These are phyloP conservation scores for Turnera subulata DNA, from an alignment of 345 rosid species.

Conservation along the genomic window DNA sequence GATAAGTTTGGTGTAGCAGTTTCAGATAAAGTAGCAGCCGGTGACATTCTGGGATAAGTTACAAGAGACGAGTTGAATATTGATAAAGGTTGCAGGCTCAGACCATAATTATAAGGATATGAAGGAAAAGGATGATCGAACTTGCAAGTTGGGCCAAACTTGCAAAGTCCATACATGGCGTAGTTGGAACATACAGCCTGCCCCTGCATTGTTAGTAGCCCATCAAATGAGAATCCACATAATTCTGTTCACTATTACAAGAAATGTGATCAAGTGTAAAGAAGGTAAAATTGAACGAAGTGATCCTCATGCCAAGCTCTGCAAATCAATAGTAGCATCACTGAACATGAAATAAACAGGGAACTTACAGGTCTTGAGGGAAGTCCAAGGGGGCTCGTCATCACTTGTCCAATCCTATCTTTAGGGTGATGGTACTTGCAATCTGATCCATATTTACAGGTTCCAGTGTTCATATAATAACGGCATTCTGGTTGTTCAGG, in stretches of 20 bases:
- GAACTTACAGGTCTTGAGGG: slow-evolving; percentile 69
- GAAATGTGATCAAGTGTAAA: too few species aligned
- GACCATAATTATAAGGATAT: slow-evolving; percentile 38
- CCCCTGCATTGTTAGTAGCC: slow-evolving; percentile 69
- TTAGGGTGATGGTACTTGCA: slow-evolving; percentile 86
- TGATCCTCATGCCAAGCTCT: not conserved
- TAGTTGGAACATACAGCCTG: slow-evolving; percentile 64
- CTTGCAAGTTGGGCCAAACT: slow-evolving; percentile 66
- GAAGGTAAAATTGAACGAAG: too few species aligned
- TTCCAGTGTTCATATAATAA: slow-evolving; percentile 64
- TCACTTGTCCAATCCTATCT: slow-evolving; percentile 49
- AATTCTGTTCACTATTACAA: too few species aligned
- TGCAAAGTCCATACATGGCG: slow-evolving; percentile 59
- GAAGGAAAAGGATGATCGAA: slow-evolving; percentile 60
- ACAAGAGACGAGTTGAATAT: slow-evolving; percentile 38
- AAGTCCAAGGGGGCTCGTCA: slow-evolving; percentile 41
- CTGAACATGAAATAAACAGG: not conserved
- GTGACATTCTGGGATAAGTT: slow-evolving; percentile 34
- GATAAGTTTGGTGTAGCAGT: slow-evolving; percentile 18
- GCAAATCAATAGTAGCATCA: not conserved
- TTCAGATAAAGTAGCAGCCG: slow-evolving; percentile 27
- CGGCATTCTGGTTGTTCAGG: slow-evolving; percentile 76
- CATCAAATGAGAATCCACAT: too few species aligned
- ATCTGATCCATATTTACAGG: slow-evolving; percentile 74
- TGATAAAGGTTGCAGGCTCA: slow-evolving; percentile 40